phyloP scores from a whole-genome alignment of 768 basidiomycete species.

The Phlebiopsis gigantea region DNA sequence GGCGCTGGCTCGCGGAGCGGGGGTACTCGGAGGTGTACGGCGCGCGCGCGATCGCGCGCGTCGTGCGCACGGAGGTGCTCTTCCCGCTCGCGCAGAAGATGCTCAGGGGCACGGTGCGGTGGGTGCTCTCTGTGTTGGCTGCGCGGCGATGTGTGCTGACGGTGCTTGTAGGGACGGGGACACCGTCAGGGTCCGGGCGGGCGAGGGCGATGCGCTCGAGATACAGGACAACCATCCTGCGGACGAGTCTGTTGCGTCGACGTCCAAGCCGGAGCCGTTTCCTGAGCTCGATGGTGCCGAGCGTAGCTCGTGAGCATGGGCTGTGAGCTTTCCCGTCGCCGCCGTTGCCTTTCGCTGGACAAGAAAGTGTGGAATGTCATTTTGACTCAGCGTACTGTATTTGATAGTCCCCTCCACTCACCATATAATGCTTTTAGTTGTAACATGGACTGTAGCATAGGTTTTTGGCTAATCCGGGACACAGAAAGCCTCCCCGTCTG shows the following conservation, averaged over 20 bases:
- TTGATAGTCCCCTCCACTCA: background rate
- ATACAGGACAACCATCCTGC: slow-evolving; percentile 33
- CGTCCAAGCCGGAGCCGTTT: background rate
- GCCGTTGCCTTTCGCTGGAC: no score
- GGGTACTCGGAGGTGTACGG: slow-evolving; percentile 87
- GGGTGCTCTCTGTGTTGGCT: slow-evolving; percentile 7
- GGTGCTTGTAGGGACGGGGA: slow-evolving; percentile 39
- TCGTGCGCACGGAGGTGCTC: slow-evolving; percentile 75
- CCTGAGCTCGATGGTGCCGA: slow-evolving; percentile 1
- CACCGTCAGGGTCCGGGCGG: slow-evolving; percentile 29
- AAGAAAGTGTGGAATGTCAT: no score
- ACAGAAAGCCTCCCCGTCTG: background rate
- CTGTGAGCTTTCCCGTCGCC: no score
- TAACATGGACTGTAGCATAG: background rate
- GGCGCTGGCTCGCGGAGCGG: slow-evolving; percentile 62
- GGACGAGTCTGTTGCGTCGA: slow-evolving; percentile 22
- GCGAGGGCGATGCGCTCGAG: slow-evolving; percentile 29
- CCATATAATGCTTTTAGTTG: background rate
- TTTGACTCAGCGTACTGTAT: no score
- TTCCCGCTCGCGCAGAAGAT: slow-evolving; percentile 81
- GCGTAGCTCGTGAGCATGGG: background rate
- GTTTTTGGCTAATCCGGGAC: background rate
- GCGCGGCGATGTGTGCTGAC: background rate
- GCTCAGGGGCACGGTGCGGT: slow-evolving; percentile 75
- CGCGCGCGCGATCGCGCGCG: slow-evolving; percentile 82